Percentiles rank a stretch among this genome's conserved stretches.
phyloP scores from a whole-genome alignment of 768 basidiomycete species.

The Kwoniella sp. region DNA sequence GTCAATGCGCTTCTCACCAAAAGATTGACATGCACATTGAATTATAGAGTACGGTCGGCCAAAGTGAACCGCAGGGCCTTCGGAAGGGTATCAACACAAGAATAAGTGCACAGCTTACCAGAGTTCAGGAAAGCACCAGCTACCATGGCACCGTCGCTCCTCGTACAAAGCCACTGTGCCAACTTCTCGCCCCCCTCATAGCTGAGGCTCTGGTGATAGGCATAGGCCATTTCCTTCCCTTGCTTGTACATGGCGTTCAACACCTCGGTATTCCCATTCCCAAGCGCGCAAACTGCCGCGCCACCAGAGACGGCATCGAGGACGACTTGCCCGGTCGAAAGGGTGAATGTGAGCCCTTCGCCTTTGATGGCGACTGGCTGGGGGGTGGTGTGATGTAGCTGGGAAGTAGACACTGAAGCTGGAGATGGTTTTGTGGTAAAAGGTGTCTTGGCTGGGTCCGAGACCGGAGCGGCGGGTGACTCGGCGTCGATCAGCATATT shows the following conservation, averaged over 20 bases:
- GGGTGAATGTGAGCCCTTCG: conserved; percentile 20
- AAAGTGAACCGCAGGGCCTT: no score
- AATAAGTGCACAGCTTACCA: conserved; percentile 5
- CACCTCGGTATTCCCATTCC: conserved; percentile 34
- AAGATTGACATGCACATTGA: no score
- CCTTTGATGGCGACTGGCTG: conserved; percentile 16
- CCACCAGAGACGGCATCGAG: conserved; percentile 40
- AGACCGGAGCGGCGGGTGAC: no score
- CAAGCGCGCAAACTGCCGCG: conserved; percentile 35
- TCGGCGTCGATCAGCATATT: no score
- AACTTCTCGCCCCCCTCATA: conserved; percentile 26
- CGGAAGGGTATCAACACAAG: no score
- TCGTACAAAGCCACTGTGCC: conserved; percentile 21
- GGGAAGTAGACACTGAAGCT: no score
- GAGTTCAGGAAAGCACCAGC: conserved; percentile 20
- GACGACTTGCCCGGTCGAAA: conserved; percentile 23
- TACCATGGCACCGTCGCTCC: conserved; percentile 1
- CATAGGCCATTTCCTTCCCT: conserved; percentile 24
- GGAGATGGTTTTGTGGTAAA: no score
- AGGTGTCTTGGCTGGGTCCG: no score
- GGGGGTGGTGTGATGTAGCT: conserved; percentile 15
- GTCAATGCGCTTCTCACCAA: neutral
- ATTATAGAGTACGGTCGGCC: no score
- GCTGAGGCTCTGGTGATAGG: conserved; percentile 21
- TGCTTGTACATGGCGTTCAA: conserved; percentile 28